Base-by-base conservation (phyloP, 371 early-diverging fungal species). In the Mucor mucedo region DNA sequence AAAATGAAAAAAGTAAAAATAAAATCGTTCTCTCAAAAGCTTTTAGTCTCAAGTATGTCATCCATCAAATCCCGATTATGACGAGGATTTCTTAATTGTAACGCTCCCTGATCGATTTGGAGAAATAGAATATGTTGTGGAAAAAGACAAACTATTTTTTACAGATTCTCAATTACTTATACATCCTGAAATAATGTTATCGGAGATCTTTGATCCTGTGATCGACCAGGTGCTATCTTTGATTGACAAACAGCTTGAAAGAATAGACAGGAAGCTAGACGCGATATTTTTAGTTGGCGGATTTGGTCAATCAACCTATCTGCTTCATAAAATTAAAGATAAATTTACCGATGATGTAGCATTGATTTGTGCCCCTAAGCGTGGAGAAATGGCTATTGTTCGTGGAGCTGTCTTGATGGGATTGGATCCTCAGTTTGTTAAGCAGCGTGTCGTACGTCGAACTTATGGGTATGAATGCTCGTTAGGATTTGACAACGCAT, bases 401-500 rank as follows among this genome's bases (percentile, higher is more conserved):
- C 58, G 79, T 33, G 79, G 79, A 21, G 79, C 79, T 11, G 79
- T 79, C 21, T 82, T 83, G 60, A 82, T 82, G 66, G 84, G 84
- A 47, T 41, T 85, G 55, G 77, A 82, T n/a, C 79, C 80, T 28
- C 72, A 75, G 29, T 75, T 80, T 63, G 78, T 85, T 39, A 78
- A 80, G 21, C 75, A 83, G 16, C 80, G 85, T 62, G 83, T 85
- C 16, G 81, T 83, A 8, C 77, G 85, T 60, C 75, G 85, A 13
- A 83, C 82, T 55, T 80, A 85, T 62, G 85, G 85, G 30, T 77
- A 83, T 11, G 85, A 85, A 45, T 82, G 83, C 7, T 78, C 82
- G 27, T 83, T 85, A 83, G 76, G 78, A 13, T 85, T 81, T 69
- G 76, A 77, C 14, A 76, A 79, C 2, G 79, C 80, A 4, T 58